A percentile compares a stretch with the other conserved stretches of the same genome.
phyloP scores from a whole-genome alignment of 2,329 filamentous ascomycete species.

The Eutypa lata region DNA sequence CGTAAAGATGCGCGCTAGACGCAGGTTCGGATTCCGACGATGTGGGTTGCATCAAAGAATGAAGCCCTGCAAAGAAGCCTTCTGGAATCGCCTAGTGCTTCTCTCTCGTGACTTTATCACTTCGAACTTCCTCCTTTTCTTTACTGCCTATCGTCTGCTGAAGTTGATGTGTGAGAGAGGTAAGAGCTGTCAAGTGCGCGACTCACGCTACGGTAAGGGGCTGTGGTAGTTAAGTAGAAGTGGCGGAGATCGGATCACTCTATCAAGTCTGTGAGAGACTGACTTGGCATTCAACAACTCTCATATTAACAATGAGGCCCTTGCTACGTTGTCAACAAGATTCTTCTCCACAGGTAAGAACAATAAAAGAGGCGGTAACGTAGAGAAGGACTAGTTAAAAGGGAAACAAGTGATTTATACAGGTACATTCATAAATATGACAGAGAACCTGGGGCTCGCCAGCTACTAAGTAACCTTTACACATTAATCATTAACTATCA shows the following conservation, averaged over 20 bases:
- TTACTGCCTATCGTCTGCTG: too few relatives aligned
- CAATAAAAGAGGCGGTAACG: too few relatives aligned
- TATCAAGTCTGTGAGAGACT: background rate
- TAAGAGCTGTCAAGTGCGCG: too few relatives aligned
- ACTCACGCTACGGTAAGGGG: background rate
- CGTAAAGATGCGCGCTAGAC: conserved; percentile 14
- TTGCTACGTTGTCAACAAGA: too few relatives aligned
- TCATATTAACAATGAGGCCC: too few relatives aligned
- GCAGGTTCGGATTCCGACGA: conserved; percentile 12
- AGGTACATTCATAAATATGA: background rate
- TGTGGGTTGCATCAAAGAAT: background rate
- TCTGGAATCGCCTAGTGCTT: background rate
- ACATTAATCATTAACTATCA: too few relatives aligned
- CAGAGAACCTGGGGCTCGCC: too few relatives aligned
- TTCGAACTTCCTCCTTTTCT: background rate
- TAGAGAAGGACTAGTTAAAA: too few relatives aligned
- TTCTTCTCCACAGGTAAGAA: too few relatives aligned
- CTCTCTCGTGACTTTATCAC: background rate
- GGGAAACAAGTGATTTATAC: background rate
- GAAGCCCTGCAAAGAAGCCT: background rate
- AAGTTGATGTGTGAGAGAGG: too few relatives aligned
- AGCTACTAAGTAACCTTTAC: too few relatives aligned
- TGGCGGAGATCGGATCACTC: background rate
- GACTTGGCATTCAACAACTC: too few relatives aligned
- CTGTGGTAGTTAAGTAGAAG: background rate